phyloP scores from a whole-genome alignment of 1,284 basidiomycete species.

The Vanrija sp. region DNA sequence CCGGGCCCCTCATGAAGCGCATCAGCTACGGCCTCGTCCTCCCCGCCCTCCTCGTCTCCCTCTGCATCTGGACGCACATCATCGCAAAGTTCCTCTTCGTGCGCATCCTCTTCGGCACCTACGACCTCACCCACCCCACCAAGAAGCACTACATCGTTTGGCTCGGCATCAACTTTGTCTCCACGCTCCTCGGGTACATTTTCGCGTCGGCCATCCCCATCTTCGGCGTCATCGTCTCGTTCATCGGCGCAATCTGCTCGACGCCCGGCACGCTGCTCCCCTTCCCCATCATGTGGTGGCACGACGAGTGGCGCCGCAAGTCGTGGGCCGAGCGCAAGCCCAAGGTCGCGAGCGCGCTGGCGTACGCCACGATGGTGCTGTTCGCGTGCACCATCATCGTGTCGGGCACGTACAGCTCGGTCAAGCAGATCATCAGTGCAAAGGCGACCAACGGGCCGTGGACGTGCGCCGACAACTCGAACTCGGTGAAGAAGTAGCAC shows the following conservation, averaged over 20 bases:
- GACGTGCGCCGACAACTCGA: background rate
- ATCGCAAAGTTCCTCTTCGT: slow-evolving; percentile 62
- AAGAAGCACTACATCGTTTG: slow-evolving; percentile 57
- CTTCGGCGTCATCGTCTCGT: background rate
- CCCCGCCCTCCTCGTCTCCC: slow-evolving; percentile 6
- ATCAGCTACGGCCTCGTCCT: slow-evolving; percentile 30
- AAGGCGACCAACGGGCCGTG: background rate
- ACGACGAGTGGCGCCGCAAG: background rate
- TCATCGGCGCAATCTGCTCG: background rate
- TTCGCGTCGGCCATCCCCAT: slow-evolving; percentile 7
- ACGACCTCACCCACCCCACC: slow-evolving; percentile 59
- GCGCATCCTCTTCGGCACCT: slow-evolving; percentile 56
- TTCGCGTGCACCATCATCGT: too few species aligned
- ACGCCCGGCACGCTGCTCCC: background rate
- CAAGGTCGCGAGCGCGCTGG: slow-evolving; percentile 5
- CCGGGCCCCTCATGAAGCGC: slow-evolving; percentile 7
- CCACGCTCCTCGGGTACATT: slow-evolving; percentile 38
- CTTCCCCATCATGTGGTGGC: background rate
- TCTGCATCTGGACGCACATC: background rate
- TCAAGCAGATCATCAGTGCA: background rate
- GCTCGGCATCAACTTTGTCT: slow-evolving; percentile 42
- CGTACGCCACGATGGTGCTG: too few species aligned
- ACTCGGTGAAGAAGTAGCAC: slow-evolving; percentile 7
- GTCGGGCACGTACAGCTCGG: background rate
- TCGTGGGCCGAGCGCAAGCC: slow-evolving; percentile 13